phyloP scores from a whole-genome alignment of 2,329 filamentous ascomycete species.

The Apiospora koreana region DNA sequence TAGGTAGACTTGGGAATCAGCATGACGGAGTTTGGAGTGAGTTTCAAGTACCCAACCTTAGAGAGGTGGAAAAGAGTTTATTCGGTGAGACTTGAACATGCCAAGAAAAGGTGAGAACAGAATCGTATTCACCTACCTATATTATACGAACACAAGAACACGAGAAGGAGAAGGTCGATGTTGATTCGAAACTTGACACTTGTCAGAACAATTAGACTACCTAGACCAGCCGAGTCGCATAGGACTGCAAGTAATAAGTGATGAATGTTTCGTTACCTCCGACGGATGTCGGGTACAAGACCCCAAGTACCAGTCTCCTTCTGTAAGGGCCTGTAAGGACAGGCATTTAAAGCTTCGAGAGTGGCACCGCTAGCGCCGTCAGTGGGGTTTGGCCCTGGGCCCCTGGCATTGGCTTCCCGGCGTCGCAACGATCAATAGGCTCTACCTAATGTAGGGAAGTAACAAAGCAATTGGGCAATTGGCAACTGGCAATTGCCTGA shows the following conservation, averaged over 20 bases:
- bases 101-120: background rate
- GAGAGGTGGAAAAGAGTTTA: background rate
- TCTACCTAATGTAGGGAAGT: too few relatives aligned
- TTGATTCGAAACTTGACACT: background rate
- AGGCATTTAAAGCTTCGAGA: slow-evolving; percentile 6
- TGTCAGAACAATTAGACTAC: too few relatives aligned
- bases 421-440: background rate
- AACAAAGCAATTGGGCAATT: background rate
- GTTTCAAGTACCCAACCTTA: background rate
- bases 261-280: background rate
- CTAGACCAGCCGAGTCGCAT: background rate
- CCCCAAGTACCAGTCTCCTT: background rate
- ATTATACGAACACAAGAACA: background rate
- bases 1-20: background rate
- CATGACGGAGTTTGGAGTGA: background rate
- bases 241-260: too few relatives aligned
- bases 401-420: slow-evolving; percentile 2
- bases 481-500: background rate
- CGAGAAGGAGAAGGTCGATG: background rate
- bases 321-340: background rate
- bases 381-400: background rate
- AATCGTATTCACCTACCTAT: background rate
- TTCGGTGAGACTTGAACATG: background rate
- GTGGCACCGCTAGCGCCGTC: background rate
- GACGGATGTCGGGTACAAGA: too few relatives aligned